These are phyloP conservation scores for Salvia sclarea DNA, from an alignment of 305 asterid species.

Conservation along the genomic window DNA sequence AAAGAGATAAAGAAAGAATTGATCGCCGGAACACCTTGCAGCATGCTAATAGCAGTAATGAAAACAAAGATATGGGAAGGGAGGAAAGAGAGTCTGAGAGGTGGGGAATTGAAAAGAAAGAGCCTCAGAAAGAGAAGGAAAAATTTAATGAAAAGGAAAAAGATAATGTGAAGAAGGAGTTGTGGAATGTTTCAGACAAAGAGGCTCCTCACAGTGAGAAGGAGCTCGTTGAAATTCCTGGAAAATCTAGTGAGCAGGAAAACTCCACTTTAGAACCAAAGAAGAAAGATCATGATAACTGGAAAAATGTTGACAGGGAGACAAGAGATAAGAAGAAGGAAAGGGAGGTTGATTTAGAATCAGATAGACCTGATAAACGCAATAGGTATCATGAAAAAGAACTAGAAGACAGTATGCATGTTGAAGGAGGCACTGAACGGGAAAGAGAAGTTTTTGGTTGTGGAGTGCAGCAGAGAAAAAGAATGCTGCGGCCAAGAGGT, in stretches of 20 bases:
- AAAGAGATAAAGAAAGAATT: slow-evolving; percentile 78
- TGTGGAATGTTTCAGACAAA: slow-evolving; percentile 66
- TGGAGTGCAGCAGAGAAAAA: slow-evolving; percentile 89
- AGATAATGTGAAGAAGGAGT: slow-evolving; percentile 71
- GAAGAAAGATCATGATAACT: slow-evolving; percentile 73
- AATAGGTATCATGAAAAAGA: slow-evolving; percentile 70
- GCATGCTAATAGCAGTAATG: slow-evolving; percentile 52
- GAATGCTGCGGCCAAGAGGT: slow-evolving; percentile 88
- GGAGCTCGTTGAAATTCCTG: slow-evolving; percentile 58
- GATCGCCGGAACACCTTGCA: slow-evolving; percentile 65
- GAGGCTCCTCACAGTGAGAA: slow-evolving; percentile 60
- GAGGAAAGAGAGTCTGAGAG: slow-evolving; percentile 85
- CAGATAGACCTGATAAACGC: slow-evolving; percentile 81
- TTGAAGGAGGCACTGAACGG: slow-evolving; percentile 68
- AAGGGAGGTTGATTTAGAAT: slow-evolving; percentile 70
- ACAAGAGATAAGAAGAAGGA: slow-evolving; percentile 77
- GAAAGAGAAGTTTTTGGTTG: slow-evolving; percentile 65
- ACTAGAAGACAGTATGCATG: slow-evolving; percentile 64
- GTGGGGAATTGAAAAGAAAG: slow-evolving; percentile 79
- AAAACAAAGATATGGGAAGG: slow-evolving; percentile 65
- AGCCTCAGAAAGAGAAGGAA: slow-evolving; percentile 71
- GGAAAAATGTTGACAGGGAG: slow-evolving; percentile 74
- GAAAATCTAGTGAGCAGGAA: slow-evolving; percentile 62
- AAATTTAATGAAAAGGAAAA: slow-evolving; percentile 69
- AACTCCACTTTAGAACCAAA: slow-evolving; percentile 50